A percentile compares a stretch with the other conserved stretches of the same genome.
Conservation (phyloP, 371 early-diverging fungal genomes). For the Chytridium lagenaria region DNA sequence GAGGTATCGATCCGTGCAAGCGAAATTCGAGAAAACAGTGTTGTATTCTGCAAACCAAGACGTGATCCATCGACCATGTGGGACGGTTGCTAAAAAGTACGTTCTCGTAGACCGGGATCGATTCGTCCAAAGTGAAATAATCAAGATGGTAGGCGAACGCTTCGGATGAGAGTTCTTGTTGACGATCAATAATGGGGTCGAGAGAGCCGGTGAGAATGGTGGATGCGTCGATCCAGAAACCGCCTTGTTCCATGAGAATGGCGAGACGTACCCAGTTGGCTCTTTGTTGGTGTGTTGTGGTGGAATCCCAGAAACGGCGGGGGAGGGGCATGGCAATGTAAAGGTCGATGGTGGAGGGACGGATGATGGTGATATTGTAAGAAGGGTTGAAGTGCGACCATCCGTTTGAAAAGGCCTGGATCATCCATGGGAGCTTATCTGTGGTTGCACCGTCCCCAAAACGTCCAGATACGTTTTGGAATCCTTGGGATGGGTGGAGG, state of each 20-base stretch:
- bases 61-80: not conserved
- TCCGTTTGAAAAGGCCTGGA: not conserved
- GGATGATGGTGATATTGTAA: not conserved
- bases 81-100: slow-evolving; percentile 12
- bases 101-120: slow-evolving; percentile 16
- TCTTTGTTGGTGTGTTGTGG: slow-evolving; percentile 3
- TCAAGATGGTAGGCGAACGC: slow-evolving; percentile 14
- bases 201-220: slow-evolving; percentile 2
- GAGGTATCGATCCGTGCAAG: not conserved
- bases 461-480: slow-evolving; percentile 19
- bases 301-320: not conserved
- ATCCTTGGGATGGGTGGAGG: not conserved
- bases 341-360: not conserved
- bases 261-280: slow-evolving; percentile 19
- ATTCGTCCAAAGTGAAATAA: not conserved
- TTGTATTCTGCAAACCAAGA: slow-evolving; percentile 14
- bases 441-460: not conserved
- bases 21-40: slow-evolving; percentile 8
- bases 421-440: not conserved
- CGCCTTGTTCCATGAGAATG: slow-evolving; percentile 5
- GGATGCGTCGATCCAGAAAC: slow-evolving; percentile 23
- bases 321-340: slow-evolving; percentile 6
- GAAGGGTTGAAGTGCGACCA: slow-evolving; percentile 1
- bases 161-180: not conserved
- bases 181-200: not conserved